Evolutionary conservation across 2,329 filamentous ascomycete genomes (phyloP).

Genomic region (Corynespora cassiicola): DNA sequence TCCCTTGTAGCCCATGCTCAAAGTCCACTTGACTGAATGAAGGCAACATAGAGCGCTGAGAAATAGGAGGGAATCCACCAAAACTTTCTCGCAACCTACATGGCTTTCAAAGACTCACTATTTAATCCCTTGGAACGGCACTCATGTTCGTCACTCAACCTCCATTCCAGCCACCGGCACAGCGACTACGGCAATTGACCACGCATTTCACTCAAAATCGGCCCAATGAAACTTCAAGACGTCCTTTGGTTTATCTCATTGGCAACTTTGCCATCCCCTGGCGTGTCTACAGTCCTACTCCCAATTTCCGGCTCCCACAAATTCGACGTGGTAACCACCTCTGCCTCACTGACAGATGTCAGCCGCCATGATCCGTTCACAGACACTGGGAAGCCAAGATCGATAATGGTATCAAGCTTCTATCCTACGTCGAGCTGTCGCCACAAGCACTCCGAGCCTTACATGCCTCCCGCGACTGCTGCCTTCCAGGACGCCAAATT

Average conservation of each 20-base stretch:
- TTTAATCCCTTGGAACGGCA: no score
- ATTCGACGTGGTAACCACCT: constrained; percentile 19
- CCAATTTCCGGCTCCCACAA: constrained; percentile 17
- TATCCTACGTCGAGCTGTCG: constrained; percentile 21
- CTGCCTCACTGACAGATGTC: constrained; percentile 21
- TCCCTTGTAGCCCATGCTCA: no score
- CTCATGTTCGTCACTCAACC: no score
- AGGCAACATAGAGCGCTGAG: constrained; percentile 10
- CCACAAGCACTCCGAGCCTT: constrained; percentile 11
- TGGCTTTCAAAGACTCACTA: no score
- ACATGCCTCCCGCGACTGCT: constrained; percentile 33
- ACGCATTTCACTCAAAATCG: no score
- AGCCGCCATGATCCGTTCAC: constrained; percentile 27
- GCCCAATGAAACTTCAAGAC: constrained; percentile 1
- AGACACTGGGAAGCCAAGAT: constrained; percentile 20
- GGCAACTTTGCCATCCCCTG: constrained; percentile 1
- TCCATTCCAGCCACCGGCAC: no score
- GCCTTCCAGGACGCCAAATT: constrained; percentile 27
- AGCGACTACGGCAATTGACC: no score
- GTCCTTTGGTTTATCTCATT: constrained; percentile 6
- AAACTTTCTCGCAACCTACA: no score
- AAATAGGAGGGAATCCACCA: background rate
- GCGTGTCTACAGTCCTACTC: constrained; percentile 8
- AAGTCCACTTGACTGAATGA: constrained; percentile 11
- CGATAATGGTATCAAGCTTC: constrained; percentile 33